Evolutionary conservation across 495 filamentous ascomycete genomes (phyloP).

Genomic region (Neurospora sublineolata): DNA sequence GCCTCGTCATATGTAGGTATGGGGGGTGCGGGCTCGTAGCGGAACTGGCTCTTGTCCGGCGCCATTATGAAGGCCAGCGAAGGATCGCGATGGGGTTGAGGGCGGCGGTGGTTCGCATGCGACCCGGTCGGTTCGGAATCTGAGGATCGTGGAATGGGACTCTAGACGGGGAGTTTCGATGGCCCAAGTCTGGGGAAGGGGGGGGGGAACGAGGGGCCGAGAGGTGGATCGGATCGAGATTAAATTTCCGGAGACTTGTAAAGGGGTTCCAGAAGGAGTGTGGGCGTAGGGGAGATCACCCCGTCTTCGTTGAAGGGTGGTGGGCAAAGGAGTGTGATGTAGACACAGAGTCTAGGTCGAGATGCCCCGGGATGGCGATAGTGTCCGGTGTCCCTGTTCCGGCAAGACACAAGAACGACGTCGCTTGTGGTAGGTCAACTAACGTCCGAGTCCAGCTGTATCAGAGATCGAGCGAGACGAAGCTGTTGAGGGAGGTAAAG

Average conservation of each 20-base stretch:
- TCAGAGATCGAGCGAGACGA: background rate
- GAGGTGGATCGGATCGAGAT: background rate
- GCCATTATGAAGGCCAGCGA: constrained; percentile 25
- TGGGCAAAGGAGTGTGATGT: background rate
- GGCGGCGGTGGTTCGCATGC: background rate
- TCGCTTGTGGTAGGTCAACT: background rate
- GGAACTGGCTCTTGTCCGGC: constrained; percentile 26
- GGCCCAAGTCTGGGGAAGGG: background rate
- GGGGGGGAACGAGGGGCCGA: background rate
- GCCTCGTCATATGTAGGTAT: constrained; percentile 97
- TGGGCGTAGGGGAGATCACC: background rate
- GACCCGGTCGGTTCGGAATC: background rate
- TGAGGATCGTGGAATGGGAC: background rate
- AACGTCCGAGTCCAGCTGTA: background rate
- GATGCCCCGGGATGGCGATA: background rate
- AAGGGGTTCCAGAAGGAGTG: background rate
- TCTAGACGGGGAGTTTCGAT: background rate
- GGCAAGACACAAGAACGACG: background rate
- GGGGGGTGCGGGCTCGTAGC: constrained; percentile 55
- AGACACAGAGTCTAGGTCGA: background rate
- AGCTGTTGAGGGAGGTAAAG: background rate
- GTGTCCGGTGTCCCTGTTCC: background rate
- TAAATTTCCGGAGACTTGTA: background rate
- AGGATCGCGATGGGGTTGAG: background rate
- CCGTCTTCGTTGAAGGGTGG: background rate